Evolutionary conservation across 169 alveolate genomes (phyloP), one percentile per base, ranked within the genome.

Genomic region (Plasmodium vivax): DNA sequence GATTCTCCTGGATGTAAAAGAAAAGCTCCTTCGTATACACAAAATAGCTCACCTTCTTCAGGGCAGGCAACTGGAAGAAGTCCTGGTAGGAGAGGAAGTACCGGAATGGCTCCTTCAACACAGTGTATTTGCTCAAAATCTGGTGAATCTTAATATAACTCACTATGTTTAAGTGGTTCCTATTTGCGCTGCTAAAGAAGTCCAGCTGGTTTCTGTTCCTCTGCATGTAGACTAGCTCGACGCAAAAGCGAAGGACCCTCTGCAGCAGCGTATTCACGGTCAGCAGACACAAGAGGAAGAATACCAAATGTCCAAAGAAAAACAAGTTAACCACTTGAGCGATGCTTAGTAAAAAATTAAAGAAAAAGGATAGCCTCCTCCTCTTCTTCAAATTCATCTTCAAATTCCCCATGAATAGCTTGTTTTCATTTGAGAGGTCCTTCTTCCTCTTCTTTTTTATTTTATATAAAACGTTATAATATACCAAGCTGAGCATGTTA

Each of bases 1-100:
- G 79, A 68, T 56, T 88, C 32, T 88, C 94, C 51, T 88, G 82
- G 51, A 88, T 88, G 56, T 79, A 73, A 62, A 88, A 88, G 45
- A 88, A 88, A 4, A 88, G 56, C 3, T 88, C 94, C 34, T 88
- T 88, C 2, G 94, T 88, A 47, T 88, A 74, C 12, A 88, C 94
- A 88, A 88, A 88, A 80, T 58, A 88, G 23, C 38, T 79, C 7
- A 58, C 83, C 54, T 88, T 88, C 72, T 62, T 88, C 3, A 41
- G 68, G 0, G 88, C 58, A 38, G 54, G 30, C 2, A 80, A n/a
- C 27, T 80, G 54, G 3, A 80, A 12, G n/a, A 88, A 88, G 72
- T 88, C 90, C 10, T 88, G 90, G 32, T 73, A 71, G 12, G 94
- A 47, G 47, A 88, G 51, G 27, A 88, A 88, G n/a, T 79, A 77